Percentiles rank a stretch among this genome's conserved stretches.
These are phyloP conservation scores for Trichoderma harzianum DNA, from an alignment of 2,329 filamentous ascomycete species.

Conservation along the genomic window DNA sequence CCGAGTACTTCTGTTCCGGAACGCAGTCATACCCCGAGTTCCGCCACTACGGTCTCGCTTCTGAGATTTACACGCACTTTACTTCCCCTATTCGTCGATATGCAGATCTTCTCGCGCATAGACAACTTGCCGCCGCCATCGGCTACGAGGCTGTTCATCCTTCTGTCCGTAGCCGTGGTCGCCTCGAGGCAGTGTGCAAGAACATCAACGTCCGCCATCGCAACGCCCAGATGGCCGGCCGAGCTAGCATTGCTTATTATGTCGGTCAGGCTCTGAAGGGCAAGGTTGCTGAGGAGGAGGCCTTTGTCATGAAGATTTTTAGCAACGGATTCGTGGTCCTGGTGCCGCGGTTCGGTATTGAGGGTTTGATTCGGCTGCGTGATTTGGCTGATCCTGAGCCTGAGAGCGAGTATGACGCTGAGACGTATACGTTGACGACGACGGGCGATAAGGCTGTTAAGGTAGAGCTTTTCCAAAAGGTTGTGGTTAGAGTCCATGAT, in stretches of 20 bases:
- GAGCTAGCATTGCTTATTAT: slow-evolving; percentile 95
- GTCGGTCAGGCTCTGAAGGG: slow-evolving; percentile 93
- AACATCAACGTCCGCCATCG: slow-evolving; percentile 98
- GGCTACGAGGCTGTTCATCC: slow-evolving; percentile 85
- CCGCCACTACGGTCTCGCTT: slow-evolving; percentile 93
- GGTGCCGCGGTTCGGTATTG: slow-evolving; percentile 92
- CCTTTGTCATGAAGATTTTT: slow-evolving; percentile 95
- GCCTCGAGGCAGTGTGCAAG: slow-evolving; percentile 90
- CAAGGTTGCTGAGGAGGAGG: slow-evolving; percentile 73
- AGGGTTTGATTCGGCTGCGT: slow-evolving; percentile 80
- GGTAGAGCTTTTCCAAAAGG: slow-evolving; percentile 88
- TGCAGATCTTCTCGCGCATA: slow-evolving; percentile 90
- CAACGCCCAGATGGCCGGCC: slow-evolving; percentile 92
- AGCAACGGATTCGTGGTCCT: slow-evolving; percentile 97
- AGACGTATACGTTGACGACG: slow-evolving; percentile 73
- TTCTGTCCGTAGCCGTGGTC: slow-evolving; percentile 73
- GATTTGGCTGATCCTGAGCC: slow-evolving; percentile 78
- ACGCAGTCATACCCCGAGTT: slow-evolving; percentile 92
- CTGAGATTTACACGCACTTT: slow-evolving; percentile 98
- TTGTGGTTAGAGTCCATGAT: slow-evolving; percentile 83
- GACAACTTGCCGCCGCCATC: slow-evolving; percentile 92
- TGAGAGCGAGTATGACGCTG: slow-evolving; percentile 78
- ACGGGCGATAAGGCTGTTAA: slow-evolving; percentile 52
- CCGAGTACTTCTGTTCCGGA: slow-evolving; percentile 96
- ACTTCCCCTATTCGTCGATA: slow-evolving; percentile 96